phyloP scores from a whole-genome alignment of 2,329 filamentous ascomycete genomes.

The Fusarium piperis region DNA sequence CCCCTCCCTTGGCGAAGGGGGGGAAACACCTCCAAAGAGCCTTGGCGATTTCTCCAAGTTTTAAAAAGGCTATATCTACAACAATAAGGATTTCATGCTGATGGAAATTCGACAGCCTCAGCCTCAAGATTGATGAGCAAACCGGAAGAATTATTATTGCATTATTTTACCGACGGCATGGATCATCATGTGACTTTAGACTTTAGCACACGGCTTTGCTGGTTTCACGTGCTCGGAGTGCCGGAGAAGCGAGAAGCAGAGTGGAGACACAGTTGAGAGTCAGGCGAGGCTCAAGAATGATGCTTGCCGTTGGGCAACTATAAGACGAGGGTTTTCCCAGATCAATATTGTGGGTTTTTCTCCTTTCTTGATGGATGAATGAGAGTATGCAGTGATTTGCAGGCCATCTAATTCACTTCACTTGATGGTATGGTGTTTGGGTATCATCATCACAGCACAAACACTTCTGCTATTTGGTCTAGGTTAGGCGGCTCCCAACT shows the following conservation, averaged over 20 bases:
- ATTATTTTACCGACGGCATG: neutral
- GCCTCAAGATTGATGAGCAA: neutral
- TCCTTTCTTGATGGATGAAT: neutral
- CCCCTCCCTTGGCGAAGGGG: slow-evolving; percentile 1
- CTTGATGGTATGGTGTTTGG: neutral
- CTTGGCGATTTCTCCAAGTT: neutral
- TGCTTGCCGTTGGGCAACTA: neutral
- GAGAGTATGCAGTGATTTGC: neutral
- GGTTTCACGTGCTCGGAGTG: neutral
- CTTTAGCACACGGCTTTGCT: neutral
- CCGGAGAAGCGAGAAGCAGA: neutral
- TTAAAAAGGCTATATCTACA: neutral
- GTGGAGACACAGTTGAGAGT: neutral
- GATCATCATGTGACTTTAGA: neutral
- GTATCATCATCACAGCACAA: neutral
- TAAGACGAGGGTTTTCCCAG: neutral
- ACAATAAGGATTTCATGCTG: neutral
- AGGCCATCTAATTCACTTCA: neutral
- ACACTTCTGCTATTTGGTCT: neutral
- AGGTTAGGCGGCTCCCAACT: neutral
- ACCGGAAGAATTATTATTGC: neutral
- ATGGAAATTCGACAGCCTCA: neutral
- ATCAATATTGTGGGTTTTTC: neutral
- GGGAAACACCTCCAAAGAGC: neutral
- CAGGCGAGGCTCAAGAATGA: neutral